Percentiles rank a stretch among this genome's conserved stretches.
Evolutionary conservation across 2,329 filamentous ascomycete genomes (phyloP).

Genomic region (Teratosphaeria epicoccoides): DNA sequence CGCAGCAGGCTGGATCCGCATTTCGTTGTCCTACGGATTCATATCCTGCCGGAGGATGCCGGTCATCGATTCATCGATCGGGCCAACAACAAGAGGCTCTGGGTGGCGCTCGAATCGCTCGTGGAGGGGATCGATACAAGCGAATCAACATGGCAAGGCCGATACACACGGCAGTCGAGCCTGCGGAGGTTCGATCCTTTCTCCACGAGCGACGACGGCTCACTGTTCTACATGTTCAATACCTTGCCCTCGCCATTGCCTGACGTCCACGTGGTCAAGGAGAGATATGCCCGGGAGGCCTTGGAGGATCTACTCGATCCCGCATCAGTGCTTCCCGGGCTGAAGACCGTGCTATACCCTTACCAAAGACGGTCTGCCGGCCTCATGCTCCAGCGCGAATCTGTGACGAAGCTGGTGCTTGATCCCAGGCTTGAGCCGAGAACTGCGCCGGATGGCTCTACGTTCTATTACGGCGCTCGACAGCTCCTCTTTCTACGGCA

Average conservation of each 20-base stretch:
- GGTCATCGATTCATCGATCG: constrained; percentile 44
- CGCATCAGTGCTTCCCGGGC: constrained; percentile 41
- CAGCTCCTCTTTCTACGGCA: constrained; percentile 51
- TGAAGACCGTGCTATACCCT: constrained; percentile 57
- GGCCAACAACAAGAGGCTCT: constrained; percentile 32
- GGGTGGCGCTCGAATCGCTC: constrained; percentile 38
- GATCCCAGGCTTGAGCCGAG: constrained; percentile 62
- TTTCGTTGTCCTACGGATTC: constrained; percentile 14
- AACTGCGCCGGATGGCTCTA: constrained; percentile 48
- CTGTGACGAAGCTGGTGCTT: constrained; percentile 50
- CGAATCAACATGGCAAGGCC: constrained; percentile 44
- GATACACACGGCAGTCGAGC: constrained; percentile 9
- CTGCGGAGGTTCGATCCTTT: constrained; percentile 29
- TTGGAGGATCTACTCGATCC: constrained; percentile 46
- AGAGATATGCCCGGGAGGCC: constrained; percentile 42
- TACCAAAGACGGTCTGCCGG: constrained; percentile 76
- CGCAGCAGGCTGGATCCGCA: constrained; percentile 2
- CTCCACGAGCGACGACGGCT: constrained; percentile 36
- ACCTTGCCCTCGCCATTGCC: constrained; percentile 58
- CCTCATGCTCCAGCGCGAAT: constrained; percentile 73
- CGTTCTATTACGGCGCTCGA: constrained; percentile 62
- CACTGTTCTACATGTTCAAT: constrained; percentile 64
- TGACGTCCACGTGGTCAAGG: constrained; percentile 36
- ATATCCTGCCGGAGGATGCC: constrained; percentile 38
- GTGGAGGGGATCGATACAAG: constrained; percentile 49